Evolutionary conservation across 2,329 filamentous ascomycete species (phyloP).

Genomic region (Pseudogymnoascus sp.): DNA sequence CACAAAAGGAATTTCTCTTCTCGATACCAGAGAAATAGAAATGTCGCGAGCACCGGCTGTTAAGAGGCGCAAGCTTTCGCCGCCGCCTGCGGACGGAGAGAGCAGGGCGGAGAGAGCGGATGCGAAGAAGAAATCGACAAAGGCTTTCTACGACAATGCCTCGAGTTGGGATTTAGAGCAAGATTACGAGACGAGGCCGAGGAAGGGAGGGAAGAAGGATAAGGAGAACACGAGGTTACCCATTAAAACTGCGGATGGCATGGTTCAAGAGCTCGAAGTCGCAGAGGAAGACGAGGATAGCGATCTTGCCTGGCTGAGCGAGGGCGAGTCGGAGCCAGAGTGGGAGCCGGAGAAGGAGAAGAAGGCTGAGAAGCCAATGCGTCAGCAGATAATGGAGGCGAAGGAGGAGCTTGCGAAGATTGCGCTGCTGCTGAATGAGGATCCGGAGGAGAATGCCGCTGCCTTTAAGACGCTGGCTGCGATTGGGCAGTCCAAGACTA

Average conservation of each 20-base stretch:
- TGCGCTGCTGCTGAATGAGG: slow-evolving; percentile 74
- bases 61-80: slow-evolving; percentile 52
- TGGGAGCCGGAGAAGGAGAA: slow-evolving; percentile 40
- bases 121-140: slow-evolving; percentile 12
- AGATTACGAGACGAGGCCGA: slow-evolving; percentile 73
- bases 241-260: slow-evolving; percentile 76
- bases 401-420: slow-evolving; percentile 89
- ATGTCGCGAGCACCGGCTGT: slow-evolving; percentile 29
- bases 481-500: slow-evolving; percentile 60
- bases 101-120: slow-evolving; percentile 18
- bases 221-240: slow-evolving; percentile 66
- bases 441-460: slow-evolving; percentile 81
- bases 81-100: slow-evolving; percentile 37
- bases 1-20: background rate
- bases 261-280: slow-evolving; percentile 52
- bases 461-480: slow-evolving; percentile 70
- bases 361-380: slow-evolving; percentile 59
- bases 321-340: slow-evolving; percentile 40
- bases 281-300: slow-evolving; percentile 45
- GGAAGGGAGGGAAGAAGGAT: slow-evolving; percentile 67
- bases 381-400: slow-evolving; percentile 73
- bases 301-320: slow-evolving; percentile 55
- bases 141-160: slow-evolving; percentile 59
- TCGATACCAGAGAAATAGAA: background rate
- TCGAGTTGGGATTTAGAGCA: slow-evolving; percentile 87